Evolutionary conservation across 1,139 yeast species (phyloP), one percentile per base, ranked within the genome.

Genomic region (Arxiozyma slooffiae): DNA sequence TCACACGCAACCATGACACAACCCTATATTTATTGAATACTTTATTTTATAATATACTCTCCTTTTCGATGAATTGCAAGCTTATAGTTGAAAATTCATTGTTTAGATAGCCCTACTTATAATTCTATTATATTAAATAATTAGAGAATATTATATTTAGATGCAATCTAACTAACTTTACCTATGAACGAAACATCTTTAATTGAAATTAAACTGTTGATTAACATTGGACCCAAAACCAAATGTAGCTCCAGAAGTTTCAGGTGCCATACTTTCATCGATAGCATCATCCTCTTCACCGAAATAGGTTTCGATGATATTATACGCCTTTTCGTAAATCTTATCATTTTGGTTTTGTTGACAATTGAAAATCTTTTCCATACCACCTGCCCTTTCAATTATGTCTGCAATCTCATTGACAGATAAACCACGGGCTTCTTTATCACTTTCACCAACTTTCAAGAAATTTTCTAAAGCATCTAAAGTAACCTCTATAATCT

Each of bases 321-420:
- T 75, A 72, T 79, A 94, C 43, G 98, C 95, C 74, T 90, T 90
- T 66, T 85, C 82, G 71, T 94, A 92, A 64, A 92, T 86, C 67
- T 84, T 86, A 67, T 90, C 95, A 70, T 92, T 92, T 65, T 82
- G 86, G 71, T 88, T 89, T 67, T 79, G 81, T 76, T 92, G 98
- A 68, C 96, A 87, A 56, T 87, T 90, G 70, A 86, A 85, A 61
- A 92, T 92, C 75, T 87, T 90, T 70, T 92, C 97, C 82, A 90
- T 85, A 57, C 98, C 98, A 61, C 97, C 97, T 46, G 97, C 97
- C 70, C 90, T 97, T 74, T 92, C 98, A 64, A 92, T 85, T 71
- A 72, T 88, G 57, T 89, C 78, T 42, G 97, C 96, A 66, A 89
- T 85, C 68, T 86, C 89, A 71, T 92, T 92, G 59, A 81, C 76